Percentiles rank a stretch among this genome's conserved stretches.
These are phyloP conservation scores for Lactarius trivialis DNA, from an alignment of 768 basidiomycete species.

Conservation along the genomic window DNA sequence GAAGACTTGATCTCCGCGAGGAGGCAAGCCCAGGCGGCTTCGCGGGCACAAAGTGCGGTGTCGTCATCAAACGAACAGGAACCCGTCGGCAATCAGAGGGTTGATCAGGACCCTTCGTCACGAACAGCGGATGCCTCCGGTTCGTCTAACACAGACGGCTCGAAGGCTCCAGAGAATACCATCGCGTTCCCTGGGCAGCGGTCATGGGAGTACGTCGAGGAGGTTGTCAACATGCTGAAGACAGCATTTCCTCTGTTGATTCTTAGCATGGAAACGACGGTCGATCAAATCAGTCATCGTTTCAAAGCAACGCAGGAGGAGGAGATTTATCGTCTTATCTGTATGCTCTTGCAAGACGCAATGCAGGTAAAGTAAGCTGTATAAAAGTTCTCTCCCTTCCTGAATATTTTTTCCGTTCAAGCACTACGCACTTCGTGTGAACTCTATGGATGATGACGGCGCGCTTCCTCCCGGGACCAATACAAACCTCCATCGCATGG, in stretches of 20 bases:
- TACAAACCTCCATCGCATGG: conserved; percentile 52
- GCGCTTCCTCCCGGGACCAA: conserved; percentile 49
- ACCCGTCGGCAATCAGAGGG: conserved; percentile 6
- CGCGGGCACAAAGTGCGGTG: conserved; percentile 26
- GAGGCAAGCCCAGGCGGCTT: conserved; percentile 36
- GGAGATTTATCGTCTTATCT: conserved; percentile 87
- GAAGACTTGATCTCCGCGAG: conserved; percentile 56
- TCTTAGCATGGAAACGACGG: conserved; percentile 92
- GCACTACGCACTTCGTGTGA: conserved; percentile 67
- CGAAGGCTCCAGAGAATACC: conserved; percentile 26
- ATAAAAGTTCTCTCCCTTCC: background rate
- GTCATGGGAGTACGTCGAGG: conserved; percentile 88
- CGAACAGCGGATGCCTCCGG: conserved; percentile 13
- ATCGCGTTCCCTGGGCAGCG: conserved; percentile 44
- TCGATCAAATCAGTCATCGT: conserved; percentile 85
- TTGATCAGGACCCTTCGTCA: conserved; percentile 9
- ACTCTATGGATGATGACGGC: conserved; percentile 61
- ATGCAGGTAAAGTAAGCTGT: conserved; percentile 49
- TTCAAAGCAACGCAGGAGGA: conserved; percentile 90
- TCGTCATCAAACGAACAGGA: conserved; percentile 14
- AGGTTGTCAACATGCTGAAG: conserved; percentile 88
- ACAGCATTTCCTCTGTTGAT: conserved; percentile 93
- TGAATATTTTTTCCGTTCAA: conserved; percentile 26
- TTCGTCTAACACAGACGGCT: conserved; percentile 13
- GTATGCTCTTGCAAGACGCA: conserved; percentile 82